These are phyloP conservation scores for Maudiozyma barnettii DNA, from an alignment of 805 yeast species.

Conservation along the genomic window DNA sequence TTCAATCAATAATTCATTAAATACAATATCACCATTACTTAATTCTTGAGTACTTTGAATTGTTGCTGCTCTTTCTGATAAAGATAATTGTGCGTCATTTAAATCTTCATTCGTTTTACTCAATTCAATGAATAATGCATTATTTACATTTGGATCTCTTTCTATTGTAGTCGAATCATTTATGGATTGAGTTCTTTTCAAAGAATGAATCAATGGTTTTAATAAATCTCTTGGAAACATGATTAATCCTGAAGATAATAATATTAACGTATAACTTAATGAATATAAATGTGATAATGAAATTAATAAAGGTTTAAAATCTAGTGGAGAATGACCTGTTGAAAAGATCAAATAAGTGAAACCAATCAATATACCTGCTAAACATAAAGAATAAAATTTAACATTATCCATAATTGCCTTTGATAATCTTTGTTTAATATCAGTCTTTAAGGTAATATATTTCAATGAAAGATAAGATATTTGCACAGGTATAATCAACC, in stretches of 20 bases:
- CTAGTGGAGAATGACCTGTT: conserved; percentile 19
- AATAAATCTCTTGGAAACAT: conserved; percentile 22
- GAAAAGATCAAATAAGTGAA: conserved; percentile 17
- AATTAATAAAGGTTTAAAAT: conserved; percentile 24
- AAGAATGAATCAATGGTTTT: background rate
- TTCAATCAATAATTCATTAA: conserved; percentile 18
- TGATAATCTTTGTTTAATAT: conserved; percentile 11
- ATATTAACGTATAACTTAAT: conserved; percentile 20
- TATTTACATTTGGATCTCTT: conserved; percentile 10
- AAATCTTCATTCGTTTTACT: conserved; percentile 27
- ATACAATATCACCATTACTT: conserved; percentile 15
- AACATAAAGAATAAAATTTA: conserved; percentile 23
- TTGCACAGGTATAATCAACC: conserved; percentile 26
- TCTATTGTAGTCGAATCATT: conserved; percentile 1
- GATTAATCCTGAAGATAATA: conserved; percentile 23
- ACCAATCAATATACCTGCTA: conserved; percentile 17
- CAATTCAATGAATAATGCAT: conserved; percentile 21
- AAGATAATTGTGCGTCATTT: conserved; percentile 22
- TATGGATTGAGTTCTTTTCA: background rate
- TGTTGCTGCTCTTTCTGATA: conserved; percentile 19
- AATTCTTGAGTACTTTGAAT: conserved; percentile 16
- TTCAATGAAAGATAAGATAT: conserved; percentile 25
- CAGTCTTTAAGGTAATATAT: conserved; percentile 15
- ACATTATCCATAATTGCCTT: conserved; percentile 20
- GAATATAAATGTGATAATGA: conserved; percentile 28